Conservation (phyloP, 2,329 filamentous ascomycete genomes). For the Thelonectria olida region DNA sequence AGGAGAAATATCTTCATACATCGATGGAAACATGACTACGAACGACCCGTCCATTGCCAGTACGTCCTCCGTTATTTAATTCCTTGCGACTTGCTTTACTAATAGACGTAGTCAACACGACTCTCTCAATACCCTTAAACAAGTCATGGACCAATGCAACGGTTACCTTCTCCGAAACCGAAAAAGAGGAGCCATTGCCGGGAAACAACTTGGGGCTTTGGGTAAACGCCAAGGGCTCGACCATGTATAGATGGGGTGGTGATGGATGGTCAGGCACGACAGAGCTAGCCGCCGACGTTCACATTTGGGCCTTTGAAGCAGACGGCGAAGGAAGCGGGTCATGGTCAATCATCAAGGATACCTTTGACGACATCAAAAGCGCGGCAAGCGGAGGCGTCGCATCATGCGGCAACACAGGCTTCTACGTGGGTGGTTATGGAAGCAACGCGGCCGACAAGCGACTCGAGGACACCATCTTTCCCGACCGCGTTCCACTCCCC, state of each 20-base stretch:
- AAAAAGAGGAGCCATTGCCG: neutral
- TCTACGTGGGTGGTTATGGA: conserved; percentile 7
- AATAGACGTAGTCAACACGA: conserved; percentile 1
- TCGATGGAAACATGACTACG: neutral
- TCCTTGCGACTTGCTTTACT: neutral
- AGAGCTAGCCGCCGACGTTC: neutral
- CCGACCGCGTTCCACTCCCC: neutral
- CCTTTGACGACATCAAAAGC: conserved; percentile 7
- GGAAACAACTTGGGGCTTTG: conserved; percentile 6
- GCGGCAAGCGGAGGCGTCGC: neutral
- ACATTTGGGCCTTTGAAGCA: conserved; percentile 1
- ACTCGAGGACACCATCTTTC: conserved; percentile 9
- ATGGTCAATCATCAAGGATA: conserved; percentile 3
- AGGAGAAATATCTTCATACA: conserved; percentile 2
- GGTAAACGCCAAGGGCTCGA: neutral
- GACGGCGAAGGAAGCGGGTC: neutral
- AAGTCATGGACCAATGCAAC: conserved; percentile 16
- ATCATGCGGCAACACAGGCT: neutral
- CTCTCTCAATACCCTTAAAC: neutral
- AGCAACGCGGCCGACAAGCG: conserved; percentile 6
- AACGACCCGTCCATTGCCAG: neutral
- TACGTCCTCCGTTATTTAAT: neutral
- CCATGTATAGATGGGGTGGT: conserved; percentile 17
- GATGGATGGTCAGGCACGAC: neutral
- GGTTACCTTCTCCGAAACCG: conserved; percentile 9